Conservation (phyloP, 2,329 filamentous ascomycete genomes). For the Beauveria pseudobassiana region DNA sequence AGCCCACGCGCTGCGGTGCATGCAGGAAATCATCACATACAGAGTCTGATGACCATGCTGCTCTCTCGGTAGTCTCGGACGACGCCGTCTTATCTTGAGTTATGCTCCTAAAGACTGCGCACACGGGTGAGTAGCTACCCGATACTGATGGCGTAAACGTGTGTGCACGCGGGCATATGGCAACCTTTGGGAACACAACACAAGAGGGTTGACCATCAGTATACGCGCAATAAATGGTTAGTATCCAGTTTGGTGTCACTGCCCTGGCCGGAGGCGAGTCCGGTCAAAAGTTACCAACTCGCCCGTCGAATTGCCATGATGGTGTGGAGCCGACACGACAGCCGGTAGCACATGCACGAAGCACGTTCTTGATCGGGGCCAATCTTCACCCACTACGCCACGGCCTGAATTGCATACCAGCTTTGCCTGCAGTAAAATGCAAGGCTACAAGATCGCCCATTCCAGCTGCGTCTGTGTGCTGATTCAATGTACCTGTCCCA, state of each 20-base stretch:
- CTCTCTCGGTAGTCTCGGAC: neutral
- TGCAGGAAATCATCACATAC: neutral
- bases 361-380: neutral
- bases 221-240: neutral
- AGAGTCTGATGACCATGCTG: neutral
- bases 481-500: neutral
- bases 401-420: neutral
- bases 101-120: too few relatives aligned
- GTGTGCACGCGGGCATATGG: neutral
- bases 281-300: too few relatives aligned
- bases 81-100: neutral
- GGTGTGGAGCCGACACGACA: neutral
- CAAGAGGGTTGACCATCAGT: too few relatives aligned
- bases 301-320: neutral
- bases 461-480: neutral
- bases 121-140: neutral
- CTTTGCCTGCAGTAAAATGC: neutral
- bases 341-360: neutral
- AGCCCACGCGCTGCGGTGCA: neutral
- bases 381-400: neutral
- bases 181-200: neutral
- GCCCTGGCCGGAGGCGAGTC: too few relatives aligned
- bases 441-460: neutral
- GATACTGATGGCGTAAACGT: neutral
- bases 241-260: too few relatives aligned